Percentiles rank a stretch among this genome's conserved stretches.
Conservation (phyloP, 2,329 filamentous ascomycete species). For the Colletotrichum destructivum region DNA sequence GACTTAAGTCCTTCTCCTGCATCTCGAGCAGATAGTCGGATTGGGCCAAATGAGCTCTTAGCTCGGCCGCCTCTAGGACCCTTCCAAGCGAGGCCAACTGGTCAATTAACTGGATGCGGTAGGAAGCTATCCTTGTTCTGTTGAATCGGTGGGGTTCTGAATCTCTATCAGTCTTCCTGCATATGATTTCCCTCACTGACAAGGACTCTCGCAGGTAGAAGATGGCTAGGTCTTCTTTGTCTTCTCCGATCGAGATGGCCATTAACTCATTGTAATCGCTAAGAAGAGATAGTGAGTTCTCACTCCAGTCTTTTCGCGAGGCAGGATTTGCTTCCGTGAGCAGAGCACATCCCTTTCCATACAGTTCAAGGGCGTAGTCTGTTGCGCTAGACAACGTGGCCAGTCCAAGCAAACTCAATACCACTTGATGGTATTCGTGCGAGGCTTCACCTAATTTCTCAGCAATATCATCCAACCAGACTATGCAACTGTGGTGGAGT, state of each 20-base stretch:
- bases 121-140: too few relatives aligned
- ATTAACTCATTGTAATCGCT: too few relatives aligned
- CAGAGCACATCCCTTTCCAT: background rate
- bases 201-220: background rate
- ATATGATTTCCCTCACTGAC: background rate
- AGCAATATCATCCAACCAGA: background rate
- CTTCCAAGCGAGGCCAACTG: background rate
- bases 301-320: background rate
- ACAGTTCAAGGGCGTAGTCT: too few relatives aligned
- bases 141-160: too few relatives aligned
- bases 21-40: background rate
- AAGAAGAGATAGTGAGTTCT: fast-evolving
- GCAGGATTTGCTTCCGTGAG: background rate
- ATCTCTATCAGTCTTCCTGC: fast-evolving
- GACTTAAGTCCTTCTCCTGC: background rate
- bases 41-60: background rate
- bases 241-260: too few relatives aligned
- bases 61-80: background rate
- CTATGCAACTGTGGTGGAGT: background rate
- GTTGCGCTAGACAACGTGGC: too few relatives aligned
- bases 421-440: too few relatives aligned
- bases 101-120: background rate
- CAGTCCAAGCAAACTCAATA: too few relatives aligned
- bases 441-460: background rate
- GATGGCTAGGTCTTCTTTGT: background rate